Base-by-base conservation (phyloP, 1,139 yeast genomes). In the Yamadazyma atlantica region DNA sequence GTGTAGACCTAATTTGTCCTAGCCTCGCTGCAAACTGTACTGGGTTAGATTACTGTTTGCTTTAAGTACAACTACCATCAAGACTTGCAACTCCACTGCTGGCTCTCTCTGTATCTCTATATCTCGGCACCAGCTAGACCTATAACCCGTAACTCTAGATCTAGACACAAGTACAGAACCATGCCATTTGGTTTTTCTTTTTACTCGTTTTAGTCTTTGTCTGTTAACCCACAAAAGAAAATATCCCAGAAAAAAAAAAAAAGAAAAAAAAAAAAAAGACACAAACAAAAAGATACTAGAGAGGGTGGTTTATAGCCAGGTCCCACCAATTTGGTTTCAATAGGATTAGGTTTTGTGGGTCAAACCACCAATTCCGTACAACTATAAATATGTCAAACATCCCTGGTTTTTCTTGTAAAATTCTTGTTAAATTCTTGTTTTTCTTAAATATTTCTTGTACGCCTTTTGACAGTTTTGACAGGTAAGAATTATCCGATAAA, bases 351-450 rank as follows among this genome's bases (percentile, higher is more conserved):
- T 13, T 13, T 4, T n/a, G n/a, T 13, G 29, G 17, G 21, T 4
- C 21, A 16, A 16, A 28, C 6, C 7, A 15, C 21, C 16, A 8
- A 3, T 15, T 7, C 16, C 30, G n/a, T 7, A 16, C 15, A 28
- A 28, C 12, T 28, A 28, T 28, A 28, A 28, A 28, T 28, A 28
- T n/a, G 30, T 28, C 30, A 28, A 28, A 16, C 21, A 23, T 27
- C 30, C 32, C 33, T 34, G 4, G 13, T 6, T 4, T 8, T 36
- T 36, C 39, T 33, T 33, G 33, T 34, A 11, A 12, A 14, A 26
- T 40, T 38, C 37, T 29, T 35, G 30, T 28, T 16, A 4, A 19
- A 19, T 23, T 23, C 26, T 34, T 28, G 15, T 28, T 22, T 34
- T 34, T 19, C 21, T 28, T 19, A n/a, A 8, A 31, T 11, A 31